Base-by-base conservation (phyloP, 176 grass and related monocot species). In the Carex pumila region DNA sequence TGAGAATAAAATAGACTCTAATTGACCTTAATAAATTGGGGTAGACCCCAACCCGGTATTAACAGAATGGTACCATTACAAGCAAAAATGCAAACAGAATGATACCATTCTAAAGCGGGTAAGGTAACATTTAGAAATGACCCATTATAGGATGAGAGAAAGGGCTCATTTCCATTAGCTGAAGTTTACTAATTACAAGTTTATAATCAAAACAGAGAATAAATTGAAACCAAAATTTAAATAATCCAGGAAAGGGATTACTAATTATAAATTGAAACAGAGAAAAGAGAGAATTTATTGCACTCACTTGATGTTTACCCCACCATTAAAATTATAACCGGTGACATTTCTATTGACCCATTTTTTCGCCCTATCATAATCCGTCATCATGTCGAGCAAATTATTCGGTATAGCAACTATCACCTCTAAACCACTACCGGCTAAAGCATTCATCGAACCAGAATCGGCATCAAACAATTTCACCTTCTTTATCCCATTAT, bases 391-490 rank as follows among this genome's bases (percentile, higher is more conserved):
- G 13, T 50, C 83, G 37, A 91, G 89, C 86, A 88, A 72, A 49
- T 86, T 88, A 55, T 91, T 91, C 2, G 89, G 89, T 55, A 91
- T 91, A 13, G 89, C 89, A 12, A 88, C 69, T 86, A 88, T 91
- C 36, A 91, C 89, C 77, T 83, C 89, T 79, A 88, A 62, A 8
- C 30, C 29, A 3, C 82, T 85, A 49, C 89, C 89, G 0, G 83
- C 86, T 10, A 91, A 81, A 4, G 83, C 86, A 8, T 12, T 85
- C 86, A 91, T 57, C 10, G 82, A 61, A 84, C 7, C 21, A 0
- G 77, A 12, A 41, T 91, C 86, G 6, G 89, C 86, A 62, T 91
- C 89, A 45, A 91, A 91, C 7, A 91, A 69, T 47, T 91, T 91
- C 31, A 88, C 89, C 66, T 85, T 87, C 52, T 85, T 82, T 41